phyloP scores from a whole-genome alignment of 345 rosid species.

The Camelina hispida region DNA sequence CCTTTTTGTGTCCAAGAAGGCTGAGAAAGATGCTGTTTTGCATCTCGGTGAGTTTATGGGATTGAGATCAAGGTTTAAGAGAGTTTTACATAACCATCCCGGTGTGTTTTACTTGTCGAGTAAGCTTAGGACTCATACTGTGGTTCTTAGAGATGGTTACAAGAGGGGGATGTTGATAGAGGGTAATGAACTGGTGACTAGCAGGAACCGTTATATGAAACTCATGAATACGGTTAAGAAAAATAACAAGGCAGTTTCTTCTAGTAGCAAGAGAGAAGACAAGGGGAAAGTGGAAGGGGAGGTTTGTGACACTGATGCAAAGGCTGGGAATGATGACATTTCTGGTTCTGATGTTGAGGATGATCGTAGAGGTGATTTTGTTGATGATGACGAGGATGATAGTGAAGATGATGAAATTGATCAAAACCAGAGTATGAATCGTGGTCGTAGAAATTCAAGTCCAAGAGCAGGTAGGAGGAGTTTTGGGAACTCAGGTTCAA shows the following conservation, averaged over 20 bases:
- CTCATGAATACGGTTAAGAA: constrained; percentile 69
- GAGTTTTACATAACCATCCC: constrained; percentile 73
- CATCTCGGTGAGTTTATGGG: constrained; percentile 74
- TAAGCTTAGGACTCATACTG: constrained; percentile 73
- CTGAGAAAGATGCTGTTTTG: constrained; percentile 64
- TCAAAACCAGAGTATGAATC: constrained; percentile 25
- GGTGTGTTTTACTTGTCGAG: constrained; percentile 77
- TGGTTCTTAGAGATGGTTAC: constrained; percentile 75
- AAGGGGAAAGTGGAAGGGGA: constrained; percentile 47
- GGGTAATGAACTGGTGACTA: constrained; percentile 57
- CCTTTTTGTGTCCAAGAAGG: constrained; percentile 79
- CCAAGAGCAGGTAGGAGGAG: constrained; percentile 37
- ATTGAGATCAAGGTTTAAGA: constrained; percentile 82
- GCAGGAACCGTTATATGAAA: constrained; percentile 73
- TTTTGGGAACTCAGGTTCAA: constrained; percentile 32
- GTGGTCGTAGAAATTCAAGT: constrained; percentile 39
- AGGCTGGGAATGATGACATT: constrained; percentile 50
- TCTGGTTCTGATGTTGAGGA: constrained; percentile 49
- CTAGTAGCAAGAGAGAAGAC: constrained; percentile 49
- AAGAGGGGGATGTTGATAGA: constrained; percentile 75
- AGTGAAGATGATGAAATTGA: constrained; percentile 45
- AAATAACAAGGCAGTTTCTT: constrained; percentile 45
- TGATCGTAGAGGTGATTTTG: constrained; percentile 31
- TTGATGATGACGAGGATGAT: constrained; percentile 37
- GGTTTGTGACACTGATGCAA: constrained; percentile 48